phyloP scores from a whole-genome alignment of 2,329 filamentous ascomycete species.

The Basipetospora chlamydospora region DNA sequence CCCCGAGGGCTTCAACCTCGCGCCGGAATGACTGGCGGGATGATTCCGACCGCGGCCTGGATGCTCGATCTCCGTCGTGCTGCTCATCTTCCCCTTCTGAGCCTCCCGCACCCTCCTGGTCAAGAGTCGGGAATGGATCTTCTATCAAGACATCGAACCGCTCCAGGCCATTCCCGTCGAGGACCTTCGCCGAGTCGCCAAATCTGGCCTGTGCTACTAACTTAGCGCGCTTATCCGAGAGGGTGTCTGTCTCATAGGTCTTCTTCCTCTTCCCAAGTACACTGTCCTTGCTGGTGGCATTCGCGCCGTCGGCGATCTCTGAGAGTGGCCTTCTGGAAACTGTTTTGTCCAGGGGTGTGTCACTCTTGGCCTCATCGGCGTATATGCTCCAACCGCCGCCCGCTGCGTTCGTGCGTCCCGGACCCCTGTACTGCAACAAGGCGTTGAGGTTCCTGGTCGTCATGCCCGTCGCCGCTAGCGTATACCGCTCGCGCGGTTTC shows the following conservation, averaged over 20 bases:
- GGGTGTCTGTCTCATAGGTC: constrained; percentile 5
- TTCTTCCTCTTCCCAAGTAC: constrained; percentile 6
- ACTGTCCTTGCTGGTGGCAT: background rate
- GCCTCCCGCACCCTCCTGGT: no score
- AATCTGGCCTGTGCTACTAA: constrained; percentile 55
- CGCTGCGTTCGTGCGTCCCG: constrained; percentile 54
- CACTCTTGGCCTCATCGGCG: constrained; percentile 41
- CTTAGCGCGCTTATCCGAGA: constrained; percentile 40
- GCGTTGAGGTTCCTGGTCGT: constrained; percentile 57
- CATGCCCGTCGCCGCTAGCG: constrained; percentile 52
- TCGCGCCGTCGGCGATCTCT: constrained; percentile 10
- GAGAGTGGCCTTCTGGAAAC: constrained; percentile 33
- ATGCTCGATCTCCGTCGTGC: no score
- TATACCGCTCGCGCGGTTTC: constrained; percentile 55
- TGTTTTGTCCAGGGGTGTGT: constrained; percentile 39
- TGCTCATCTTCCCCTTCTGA: no score
- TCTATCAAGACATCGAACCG: constrained; percentile 44
- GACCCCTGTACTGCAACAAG: constrained; percentile 53
- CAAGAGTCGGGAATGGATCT: constrained; percentile 38
- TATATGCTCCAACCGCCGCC: constrained; percentile 72
- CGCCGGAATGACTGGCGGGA: no score
- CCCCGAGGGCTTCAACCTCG: no score
- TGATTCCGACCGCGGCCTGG: no score
- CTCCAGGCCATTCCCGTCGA: constrained; percentile 48
- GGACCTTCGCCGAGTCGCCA: constrained; percentile 40